Evolutionary conservation across 257 asterid genomes (phyloP).

Genomic region (Rubia yunnanensis): DNA sequence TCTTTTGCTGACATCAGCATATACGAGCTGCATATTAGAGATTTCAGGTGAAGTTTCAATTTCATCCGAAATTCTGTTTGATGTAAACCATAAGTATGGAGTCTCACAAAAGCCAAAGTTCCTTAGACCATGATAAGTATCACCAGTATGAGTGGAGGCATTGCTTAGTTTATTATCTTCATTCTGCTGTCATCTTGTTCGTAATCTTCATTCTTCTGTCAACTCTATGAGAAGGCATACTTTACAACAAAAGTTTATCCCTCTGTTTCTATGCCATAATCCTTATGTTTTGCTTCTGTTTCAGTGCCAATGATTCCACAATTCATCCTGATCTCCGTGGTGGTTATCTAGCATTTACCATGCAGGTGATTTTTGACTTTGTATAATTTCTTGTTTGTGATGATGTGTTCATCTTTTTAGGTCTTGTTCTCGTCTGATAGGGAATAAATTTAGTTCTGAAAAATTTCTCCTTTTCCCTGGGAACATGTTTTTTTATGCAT

Average conservation of each 20-base stretch:
- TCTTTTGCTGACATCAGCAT: slow-evolving; percentile 80
- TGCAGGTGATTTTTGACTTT: slow-evolving; percentile 40
- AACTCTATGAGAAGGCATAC: neutral
- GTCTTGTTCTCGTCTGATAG: neutral
- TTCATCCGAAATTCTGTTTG: slow-evolving; percentile 6
- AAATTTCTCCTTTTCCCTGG: neutral
- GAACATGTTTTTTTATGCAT: neutral
- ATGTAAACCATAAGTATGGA: neutral
- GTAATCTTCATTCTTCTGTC: neutral
- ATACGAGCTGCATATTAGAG: slow-evolving; percentile 92
- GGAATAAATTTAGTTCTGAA: neutral
- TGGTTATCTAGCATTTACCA: slow-evolving; percentile 82
- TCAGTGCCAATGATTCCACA: slow-evolving; percentile 67
- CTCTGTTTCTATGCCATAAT: neutral
- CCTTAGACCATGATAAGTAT: slow-evolving; percentile 2
- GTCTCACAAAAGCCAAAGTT: neutral
- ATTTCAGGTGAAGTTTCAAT: slow-evolving; percentile 62
- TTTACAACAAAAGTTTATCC: neutral
- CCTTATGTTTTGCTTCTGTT: slow-evolving; percentile 8
- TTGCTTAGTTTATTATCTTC: neutral
- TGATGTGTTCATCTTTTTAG: neutral
- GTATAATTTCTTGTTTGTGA: neutral
- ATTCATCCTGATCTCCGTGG: slow-evolving; percentile 72
- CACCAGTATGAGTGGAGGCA: slow-evolving; percentile 6
- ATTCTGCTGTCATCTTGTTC: neutral